Evolutionary conservation across 768 basidiomycete genomes (phyloP).

Genomic region (Suillus subluteus): DNA sequence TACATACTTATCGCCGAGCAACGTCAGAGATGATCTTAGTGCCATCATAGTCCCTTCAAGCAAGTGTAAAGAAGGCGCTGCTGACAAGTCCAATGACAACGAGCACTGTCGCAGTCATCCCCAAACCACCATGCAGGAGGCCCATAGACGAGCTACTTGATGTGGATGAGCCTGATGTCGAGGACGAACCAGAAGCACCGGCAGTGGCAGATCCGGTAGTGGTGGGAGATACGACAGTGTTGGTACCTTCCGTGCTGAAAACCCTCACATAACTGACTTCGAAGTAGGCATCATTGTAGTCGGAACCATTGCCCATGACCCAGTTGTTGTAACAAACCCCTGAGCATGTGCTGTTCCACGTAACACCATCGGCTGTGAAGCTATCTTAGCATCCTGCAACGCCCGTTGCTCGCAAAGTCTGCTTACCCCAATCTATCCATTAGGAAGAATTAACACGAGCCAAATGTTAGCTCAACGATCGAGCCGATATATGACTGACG

Average conservation of each 20-base stretch:
- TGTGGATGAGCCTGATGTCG: slow-evolving; percentile 10
- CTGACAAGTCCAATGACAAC: slow-evolving; percentile 14
- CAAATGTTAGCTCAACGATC: slow-evolving; percentile 35
- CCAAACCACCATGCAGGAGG: slow-evolving; percentile 4
- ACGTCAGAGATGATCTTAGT: neutral
- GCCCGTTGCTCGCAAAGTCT: neutral
- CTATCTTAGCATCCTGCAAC: neutral
- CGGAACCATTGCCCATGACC: slow-evolving; percentile 63
- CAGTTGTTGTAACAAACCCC: slow-evolving; percentile 74
- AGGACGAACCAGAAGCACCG: slow-evolving; percentile 17
- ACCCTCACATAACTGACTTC: slow-evolving; percentile 66
- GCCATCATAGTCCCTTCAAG: neutral
- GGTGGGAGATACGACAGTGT: slow-evolving; percentile 28
- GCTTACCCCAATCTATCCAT: slow-evolving; percentile 37
- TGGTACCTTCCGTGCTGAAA: slow-evolving; percentile 41
- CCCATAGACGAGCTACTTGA: slow-evolving; percentile 17
- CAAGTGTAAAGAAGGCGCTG: slow-evolving; percentile 1
- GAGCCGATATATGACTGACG: slow-evolving; percentile 28
- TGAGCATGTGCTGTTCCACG: slow-evolving; percentile 64
- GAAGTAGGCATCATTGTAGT: slow-evolving; percentile 71
- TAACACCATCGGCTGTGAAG: slow-evolving; percentile 30
- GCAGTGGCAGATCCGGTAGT: neutral
- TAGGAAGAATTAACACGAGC: neutral
- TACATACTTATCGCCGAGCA: neutral
- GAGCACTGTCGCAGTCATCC: slow-evolving; percentile 17